These are phyloP conservation scores for Sonneratia alba DNA, from an alignment of 345 rosid species.

Conservation along the genomic window DNA sequence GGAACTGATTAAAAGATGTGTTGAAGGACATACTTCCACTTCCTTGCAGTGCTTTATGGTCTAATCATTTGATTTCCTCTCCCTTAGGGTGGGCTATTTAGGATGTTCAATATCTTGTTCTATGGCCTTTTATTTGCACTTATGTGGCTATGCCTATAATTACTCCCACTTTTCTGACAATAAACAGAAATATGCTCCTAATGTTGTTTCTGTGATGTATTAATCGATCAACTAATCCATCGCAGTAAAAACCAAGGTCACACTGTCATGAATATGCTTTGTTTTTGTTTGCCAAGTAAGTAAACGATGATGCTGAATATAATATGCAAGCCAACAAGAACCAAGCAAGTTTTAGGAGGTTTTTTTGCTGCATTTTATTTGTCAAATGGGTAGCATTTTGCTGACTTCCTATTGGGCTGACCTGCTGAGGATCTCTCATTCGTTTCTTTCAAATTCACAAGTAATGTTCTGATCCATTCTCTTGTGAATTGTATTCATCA, in stretches of 20 bases:
- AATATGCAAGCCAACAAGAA: background rate
- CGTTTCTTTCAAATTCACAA: too few species aligned
- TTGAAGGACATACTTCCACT: background rate
- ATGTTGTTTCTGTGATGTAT: background rate
- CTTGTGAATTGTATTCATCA: constrained; percentile 10
- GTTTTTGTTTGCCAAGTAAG: background rate
- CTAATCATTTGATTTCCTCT: too few species aligned
- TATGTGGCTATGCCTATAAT: too few species aligned
- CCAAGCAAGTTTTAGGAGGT: background rate
- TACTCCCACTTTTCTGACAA: too few species aligned
- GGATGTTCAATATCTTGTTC: too few species aligned
- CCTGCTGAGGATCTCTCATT: too few species aligned
- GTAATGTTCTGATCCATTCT: background rate
- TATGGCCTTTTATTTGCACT: too few species aligned
- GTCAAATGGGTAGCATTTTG: too few species aligned
- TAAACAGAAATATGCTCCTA: background rate
- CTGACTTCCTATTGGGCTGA: too few species aligned
- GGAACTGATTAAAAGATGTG: background rate
- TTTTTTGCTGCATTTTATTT: too few species aligned
- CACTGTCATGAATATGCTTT: background rate
- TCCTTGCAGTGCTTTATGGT: too few species aligned
- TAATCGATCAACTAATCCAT: background rate
- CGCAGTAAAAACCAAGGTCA: background rate
- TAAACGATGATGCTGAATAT: background rate
- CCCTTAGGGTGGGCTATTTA: too few species aligned